Conservation (phyloP, 208 protist genomes). For the Leishmania major region DNA sequence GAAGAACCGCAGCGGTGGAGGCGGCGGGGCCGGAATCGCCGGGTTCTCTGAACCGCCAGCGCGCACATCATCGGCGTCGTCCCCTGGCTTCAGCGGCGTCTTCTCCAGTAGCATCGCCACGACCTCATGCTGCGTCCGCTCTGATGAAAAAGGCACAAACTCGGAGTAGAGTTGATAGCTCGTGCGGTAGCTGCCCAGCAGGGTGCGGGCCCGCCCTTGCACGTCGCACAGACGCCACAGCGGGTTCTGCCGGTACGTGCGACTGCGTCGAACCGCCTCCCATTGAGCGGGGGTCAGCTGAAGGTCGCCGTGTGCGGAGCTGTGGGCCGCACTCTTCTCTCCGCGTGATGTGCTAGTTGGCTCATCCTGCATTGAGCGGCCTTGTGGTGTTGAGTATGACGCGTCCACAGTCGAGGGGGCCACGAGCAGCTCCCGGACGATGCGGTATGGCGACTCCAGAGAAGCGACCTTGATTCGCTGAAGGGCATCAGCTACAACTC, state of each 20-base stretch:
- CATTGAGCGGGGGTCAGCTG: constrained; percentile 52
- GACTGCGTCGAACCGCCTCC: constrained; percentile 51
- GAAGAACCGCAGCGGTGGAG: constrained; percentile 60
- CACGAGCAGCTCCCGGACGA: constrained; percentile 21
- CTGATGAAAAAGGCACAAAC: constrained; percentile 49
- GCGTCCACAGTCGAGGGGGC: constrained; percentile 1
- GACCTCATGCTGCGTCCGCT: constrained; percentile 10
- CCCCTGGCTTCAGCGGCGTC: neutral
- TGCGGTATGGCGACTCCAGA: constrained; percentile 9
- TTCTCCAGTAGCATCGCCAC: neutral
- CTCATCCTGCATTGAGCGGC: neutral
- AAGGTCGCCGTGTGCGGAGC: constrained; percentile 10
- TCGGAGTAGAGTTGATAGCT: constrained; percentile 79
- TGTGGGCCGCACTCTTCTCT: neutral
- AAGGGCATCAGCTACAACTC: constrained; percentile 20
- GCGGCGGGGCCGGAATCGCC: neutral
- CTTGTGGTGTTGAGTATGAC: neutral
- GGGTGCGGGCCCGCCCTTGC: constrained; percentile 50
- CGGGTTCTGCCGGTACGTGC: constrained; percentile 53
- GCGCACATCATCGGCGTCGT: neutral
- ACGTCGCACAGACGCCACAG: constrained; percentile 55
- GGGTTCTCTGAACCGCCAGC: neutral
- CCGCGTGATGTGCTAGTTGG: neutral
- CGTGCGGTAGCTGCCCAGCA: constrained; percentile 70
- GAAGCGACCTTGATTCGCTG: constrained; percentile 3